These are phyloP conservation scores for Ramichloridium luteum DNA, from an alignment of 2,329 filamentous ascomycete species.

Conservation along the genomic window DNA sequence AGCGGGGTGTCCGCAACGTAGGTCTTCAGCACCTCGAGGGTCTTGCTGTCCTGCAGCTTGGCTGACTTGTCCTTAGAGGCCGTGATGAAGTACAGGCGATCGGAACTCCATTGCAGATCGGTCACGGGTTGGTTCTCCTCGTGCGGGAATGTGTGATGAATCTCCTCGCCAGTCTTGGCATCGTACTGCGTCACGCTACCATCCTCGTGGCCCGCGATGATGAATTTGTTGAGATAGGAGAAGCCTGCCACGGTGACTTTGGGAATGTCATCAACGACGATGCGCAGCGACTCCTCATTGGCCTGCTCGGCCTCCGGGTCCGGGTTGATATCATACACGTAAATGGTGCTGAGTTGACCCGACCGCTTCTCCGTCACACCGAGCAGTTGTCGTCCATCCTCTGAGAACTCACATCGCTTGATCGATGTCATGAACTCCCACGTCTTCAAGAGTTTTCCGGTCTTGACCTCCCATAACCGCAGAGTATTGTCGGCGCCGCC, in stretches of 20 bases:
- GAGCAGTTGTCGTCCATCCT: slow-evolving; percentile 80
- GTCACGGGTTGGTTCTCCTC: slow-evolving; percentile 74
- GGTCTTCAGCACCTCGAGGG: slow-evolving; percentile 86
- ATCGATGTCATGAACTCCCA: slow-evolving; percentile 97
- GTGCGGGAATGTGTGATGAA: slow-evolving; percentile 73
- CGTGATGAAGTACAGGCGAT: slow-evolving; percentile 97
- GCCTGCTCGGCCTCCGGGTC: slow-evolving; percentile 74
- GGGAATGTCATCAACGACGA: slow-evolving; percentile 79
- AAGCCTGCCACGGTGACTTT: slow-evolving; percentile 97
- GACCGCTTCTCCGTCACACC: slow-evolving; percentile 98
- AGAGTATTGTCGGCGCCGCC: slow-evolving; percentile 98
- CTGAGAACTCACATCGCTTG: slow-evolving; percentile 94
- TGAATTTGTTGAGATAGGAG: slow-evolving; percentile 89
- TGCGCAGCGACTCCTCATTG: slow-evolving; percentile 70
- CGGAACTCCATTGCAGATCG: slow-evolving; percentile 86
- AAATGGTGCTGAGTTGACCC: slow-evolving; percentile 87
- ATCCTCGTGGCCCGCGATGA: slow-evolving; percentile 95
- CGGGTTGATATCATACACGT: slow-evolving; percentile 77
- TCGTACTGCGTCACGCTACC: slow-evolving; percentile 86
- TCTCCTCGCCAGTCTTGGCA: slow-evolving; percentile 74
- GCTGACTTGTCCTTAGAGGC: slow-evolving; percentile 96
- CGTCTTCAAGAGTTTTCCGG: slow-evolving; percentile 83
- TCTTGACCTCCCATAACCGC: slow-evolving; percentile 90
- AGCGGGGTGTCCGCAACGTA: slow-evolving; percentile 87
- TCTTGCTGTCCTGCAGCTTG: slow-evolving; percentile 76